These are phyloP conservation scores for Nigrospora sphaerica DNA, from an alignment of 2,329 filamentous ascomycete species.

Conservation along the genomic window DNA sequence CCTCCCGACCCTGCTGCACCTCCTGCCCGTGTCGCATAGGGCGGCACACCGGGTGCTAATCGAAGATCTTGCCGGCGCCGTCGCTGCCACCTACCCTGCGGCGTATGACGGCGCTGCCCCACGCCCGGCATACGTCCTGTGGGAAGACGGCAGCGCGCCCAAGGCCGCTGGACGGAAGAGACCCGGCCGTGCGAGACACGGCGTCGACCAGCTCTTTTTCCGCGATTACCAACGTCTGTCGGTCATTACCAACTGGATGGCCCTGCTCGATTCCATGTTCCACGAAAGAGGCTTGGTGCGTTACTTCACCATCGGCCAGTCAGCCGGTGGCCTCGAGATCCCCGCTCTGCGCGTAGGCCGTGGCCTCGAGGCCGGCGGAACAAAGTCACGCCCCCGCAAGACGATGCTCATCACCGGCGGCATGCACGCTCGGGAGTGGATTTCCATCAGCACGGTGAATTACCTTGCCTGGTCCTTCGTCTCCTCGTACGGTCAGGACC, in stretches of 20 bases:
- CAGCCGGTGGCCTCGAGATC: conserved; percentile 83
- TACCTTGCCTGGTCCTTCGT: conserved; percentile 87
- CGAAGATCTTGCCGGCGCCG: conserved; percentile 68
- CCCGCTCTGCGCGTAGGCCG: conserved; percentile 71
- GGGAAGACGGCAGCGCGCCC: conserved; percentile 20
- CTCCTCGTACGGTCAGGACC: conserved; percentile 69
- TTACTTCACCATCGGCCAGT: conserved; percentile 71
- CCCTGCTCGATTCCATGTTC: conserved; percentile 83
- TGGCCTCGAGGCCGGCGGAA: conserved; percentile 20
- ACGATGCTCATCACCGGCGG: conserved; percentile 80
- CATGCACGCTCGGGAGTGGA: conserved; percentile 94
- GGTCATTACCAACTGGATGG: conserved; percentile 85
- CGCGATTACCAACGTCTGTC: conserved; percentile 83
- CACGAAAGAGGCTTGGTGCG: conserved; percentile 59
- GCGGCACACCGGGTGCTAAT: conserved; percentile 69
- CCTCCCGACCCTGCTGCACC: conserved; percentile 68
- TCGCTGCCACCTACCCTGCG: conserved; percentile 68
- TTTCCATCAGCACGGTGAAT: conserved; percentile 83
- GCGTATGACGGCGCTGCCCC: conserved; percentile 15
- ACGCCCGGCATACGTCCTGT: conserved; percentile 7
- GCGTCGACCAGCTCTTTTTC: conserved; percentile 76
- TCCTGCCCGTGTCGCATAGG: conserved; percentile 70
- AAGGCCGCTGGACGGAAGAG: conserved; percentile 9
- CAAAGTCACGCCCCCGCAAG: conserved; percentile 48
- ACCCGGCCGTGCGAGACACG: conserved; percentile 23